Base-by-base conservation (phyloP, 805 yeast species). In the Zygosaccharomyces bailii region DNA sequence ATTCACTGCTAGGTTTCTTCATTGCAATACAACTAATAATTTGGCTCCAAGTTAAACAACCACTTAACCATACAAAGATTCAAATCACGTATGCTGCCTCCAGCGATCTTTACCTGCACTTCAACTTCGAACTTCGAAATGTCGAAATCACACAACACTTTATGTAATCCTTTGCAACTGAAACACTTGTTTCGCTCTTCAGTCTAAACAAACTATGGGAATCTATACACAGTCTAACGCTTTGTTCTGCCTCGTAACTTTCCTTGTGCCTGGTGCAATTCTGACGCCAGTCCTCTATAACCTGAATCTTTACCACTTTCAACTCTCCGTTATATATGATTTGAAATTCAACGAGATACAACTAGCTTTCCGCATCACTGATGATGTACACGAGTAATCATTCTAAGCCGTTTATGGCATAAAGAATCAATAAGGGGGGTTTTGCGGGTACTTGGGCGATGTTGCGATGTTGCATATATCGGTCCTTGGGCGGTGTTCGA, bases 1-100 rank as follows among this genome's bases (percentile, higher is more conserved):
- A 14, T 6, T 14, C 38, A 38, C 27, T 32, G 25, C 23, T 48
- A 24, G 45, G 24, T 27, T 38, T 45, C 43, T 39, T 45, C 49
- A 45, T 41, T n/a, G n/a, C n/a, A n/a, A n/a, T n/a, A n/a, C n/a
- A n/a, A n/a, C n/a, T n/a, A n/a, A n/a, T n/a, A n/a, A n/a, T n/a
- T n/a, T n/a, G n/a, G n/a, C n/a, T n/a, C n/a, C n/a, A n/a, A n/a
- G n/a, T n/a, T n/a, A n/a, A n/a, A n/a, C n/a, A n/a, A n/a, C n/a
- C n/a, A n/a, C n/a, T n/a, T n/a, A n/a, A n/a, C n/a, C 23, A 20
- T 24, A 27, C 11, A 27, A 9, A 24, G n/a, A n/a, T 24, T 6
- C 27, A 4, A 6, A 10, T 10, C 11, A 9, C 27, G 8, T 24
- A n/a, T 9, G 8, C 27, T 24, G 27, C 27, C 7, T 3, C 27